Evolutionary conservation across 192 early-diverging fungal species (phyloP).

Genomic region (Allomyces arbusculus): DNA sequence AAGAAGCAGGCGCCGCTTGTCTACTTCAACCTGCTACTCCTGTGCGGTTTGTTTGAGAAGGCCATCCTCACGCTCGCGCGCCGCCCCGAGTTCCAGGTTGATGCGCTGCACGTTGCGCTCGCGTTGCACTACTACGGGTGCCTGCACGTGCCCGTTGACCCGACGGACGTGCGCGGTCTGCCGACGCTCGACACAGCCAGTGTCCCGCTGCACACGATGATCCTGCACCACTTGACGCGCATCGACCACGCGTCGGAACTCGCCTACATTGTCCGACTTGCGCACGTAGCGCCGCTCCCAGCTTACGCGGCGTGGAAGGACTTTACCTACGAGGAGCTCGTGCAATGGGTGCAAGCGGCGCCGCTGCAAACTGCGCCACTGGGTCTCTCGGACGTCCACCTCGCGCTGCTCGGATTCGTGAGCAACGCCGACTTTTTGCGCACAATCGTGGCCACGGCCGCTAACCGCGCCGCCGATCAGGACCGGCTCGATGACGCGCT

Average conservation of each 20-base stretch:
- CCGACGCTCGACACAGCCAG: not conserved
- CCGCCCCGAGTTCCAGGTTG: slow-evolving; percentile 32
- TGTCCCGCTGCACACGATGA: not conserved
- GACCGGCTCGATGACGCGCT: not conserved
- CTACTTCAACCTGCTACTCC: too few relatives aligned
- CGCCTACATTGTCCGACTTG: not conserved
- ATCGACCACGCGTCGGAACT: not conserved
- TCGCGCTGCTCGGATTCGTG: not conserved
- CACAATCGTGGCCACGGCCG: not conserved
- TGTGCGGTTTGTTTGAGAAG: slow-evolving; percentile 4
- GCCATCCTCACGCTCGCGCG: slow-evolving; percentile 55
- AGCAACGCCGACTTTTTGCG: not conserved
- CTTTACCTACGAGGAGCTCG: not conserved
- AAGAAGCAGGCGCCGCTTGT: too few relatives aligned
- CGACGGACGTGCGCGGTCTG: slow-evolving; percentile 6
- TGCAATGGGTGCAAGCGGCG: not conserved
- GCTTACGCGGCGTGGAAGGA: not conserved
- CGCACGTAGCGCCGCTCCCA: not conserved
- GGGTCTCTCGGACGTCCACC: not conserved
- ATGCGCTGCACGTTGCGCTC: slow-evolving; percentile 87
- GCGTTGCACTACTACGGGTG: slow-evolving; percentile 58
- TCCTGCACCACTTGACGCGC: not conserved
- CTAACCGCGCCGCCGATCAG: not conserved
- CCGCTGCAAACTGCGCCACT: not conserved
- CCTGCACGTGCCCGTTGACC: slow-evolving; percentile 40